phyloP scores from a whole-genome alignment of 169 alveolate genomes.

The Plasmodium blacklocki region DNA sequence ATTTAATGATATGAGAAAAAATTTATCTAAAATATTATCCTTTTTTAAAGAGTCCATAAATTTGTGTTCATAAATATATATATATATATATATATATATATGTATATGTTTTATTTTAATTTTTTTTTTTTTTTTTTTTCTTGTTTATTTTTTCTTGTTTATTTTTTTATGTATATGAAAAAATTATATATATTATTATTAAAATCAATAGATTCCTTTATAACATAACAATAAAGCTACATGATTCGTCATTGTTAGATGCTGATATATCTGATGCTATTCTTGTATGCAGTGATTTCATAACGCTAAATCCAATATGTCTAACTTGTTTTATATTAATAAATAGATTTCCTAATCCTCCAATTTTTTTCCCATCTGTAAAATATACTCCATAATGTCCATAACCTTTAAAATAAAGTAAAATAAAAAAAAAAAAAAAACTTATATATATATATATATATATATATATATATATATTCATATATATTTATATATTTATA shows the following conservation, averaged over 20 bases:
- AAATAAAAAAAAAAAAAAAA: neutral
- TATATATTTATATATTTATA: neutral
- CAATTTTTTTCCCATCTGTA: constrained; percentile 70
- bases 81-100: no score
- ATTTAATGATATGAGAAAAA: constrained; percentile 45
- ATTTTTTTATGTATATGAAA: no score
- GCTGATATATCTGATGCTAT: constrained; percentile 52
- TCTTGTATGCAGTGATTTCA: constrained; percentile 51
- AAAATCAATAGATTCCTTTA: neutral
- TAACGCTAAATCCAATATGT: constrained; percentile 62
- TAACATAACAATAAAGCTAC: constrained; percentile 49
- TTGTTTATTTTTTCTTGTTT: no score
- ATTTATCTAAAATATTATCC: constrained; percentile 39
- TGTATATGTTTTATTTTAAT: no score
- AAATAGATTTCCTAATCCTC: constrained; percentile 53
- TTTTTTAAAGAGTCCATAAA: constrained; percentile 39
- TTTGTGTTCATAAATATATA: no score
- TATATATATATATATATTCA: no score
- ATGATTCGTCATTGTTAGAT: constrained; percentile 61
- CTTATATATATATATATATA: no score
- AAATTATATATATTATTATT: no score
- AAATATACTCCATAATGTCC: constrained; percentile 66
- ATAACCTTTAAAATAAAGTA: constrained; percentile 11
- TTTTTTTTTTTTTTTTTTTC: no score
- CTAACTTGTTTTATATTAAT: constrained; percentile 67